A percentile compares a stretch with the other conserved stretches of the same genome.
phyloP scores from a whole-genome alignment of 805 yeast genomes.

The Tetrapisispora fleetii region DNA sequence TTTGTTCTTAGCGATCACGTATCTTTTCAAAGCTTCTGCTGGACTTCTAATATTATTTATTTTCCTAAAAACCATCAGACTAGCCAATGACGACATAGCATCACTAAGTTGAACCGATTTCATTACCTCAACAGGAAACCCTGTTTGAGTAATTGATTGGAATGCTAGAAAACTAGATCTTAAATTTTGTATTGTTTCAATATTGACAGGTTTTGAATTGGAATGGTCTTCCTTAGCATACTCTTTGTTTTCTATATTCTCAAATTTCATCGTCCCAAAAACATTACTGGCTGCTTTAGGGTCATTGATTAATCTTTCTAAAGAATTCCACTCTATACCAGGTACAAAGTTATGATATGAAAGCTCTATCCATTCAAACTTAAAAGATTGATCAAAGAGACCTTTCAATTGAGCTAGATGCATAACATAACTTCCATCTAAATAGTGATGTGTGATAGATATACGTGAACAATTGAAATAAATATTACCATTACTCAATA shows the following conservation, averaged over 20 bases:
- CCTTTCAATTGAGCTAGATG: constrained; percentile 54
- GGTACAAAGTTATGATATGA: constrained; percentile 39
- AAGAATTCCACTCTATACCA: constrained; percentile 36
- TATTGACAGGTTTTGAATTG: constrained; percentile 4
- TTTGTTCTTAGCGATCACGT: constrained; percentile 14
- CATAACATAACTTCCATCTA: constrained; percentile 62
- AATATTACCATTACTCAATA: constrained; percentile 43
- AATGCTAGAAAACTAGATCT: constrained; percentile 37
- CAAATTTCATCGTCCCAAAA: constrained; percentile 7
- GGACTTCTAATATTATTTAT: constrained; percentile 44
- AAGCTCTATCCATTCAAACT: constrained; percentile 66
- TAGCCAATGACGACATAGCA: constrained; percentile 61
- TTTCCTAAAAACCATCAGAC: constrained; percentile 50
- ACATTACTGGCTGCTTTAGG: constrained; percentile 14
- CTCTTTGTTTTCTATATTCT: constrained; percentile 5
- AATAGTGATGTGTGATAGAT: constrained; percentile 41
- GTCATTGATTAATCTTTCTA: constrained; percentile 34
- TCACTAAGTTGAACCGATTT: constrained; percentile 67
- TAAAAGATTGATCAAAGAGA: constrained; percentile 49
- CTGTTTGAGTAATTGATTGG: constrained; percentile 43
- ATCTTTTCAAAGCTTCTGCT: constrained; percentile 41
- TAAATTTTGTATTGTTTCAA: constrained; percentile 21
- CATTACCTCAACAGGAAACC: constrained; percentile 57
- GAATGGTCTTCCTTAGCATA: background rate
- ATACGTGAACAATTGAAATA: constrained; percentile 45